Evolutionary conservation across 2,329 filamentous ascomycete species (phyloP).

Genomic region (Fusarium sp.): DNA sequence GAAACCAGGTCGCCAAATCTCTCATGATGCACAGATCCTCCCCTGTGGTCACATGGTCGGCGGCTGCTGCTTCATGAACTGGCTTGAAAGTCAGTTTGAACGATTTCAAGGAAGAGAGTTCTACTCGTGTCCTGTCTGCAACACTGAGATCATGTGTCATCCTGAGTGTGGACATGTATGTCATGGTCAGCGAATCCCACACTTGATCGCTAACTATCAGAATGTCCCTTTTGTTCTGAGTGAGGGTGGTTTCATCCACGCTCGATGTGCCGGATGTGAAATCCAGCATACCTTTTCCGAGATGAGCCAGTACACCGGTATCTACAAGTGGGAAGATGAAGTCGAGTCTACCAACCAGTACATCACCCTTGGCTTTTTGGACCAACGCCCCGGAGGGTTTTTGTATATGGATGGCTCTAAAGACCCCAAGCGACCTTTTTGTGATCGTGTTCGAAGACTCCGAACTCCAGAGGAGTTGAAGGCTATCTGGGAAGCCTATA

Average conservation of each 20-base stretch:
- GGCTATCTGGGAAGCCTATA: background rate
- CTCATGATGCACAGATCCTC: background rate
- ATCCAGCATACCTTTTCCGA: background rate
- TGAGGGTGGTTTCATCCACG: background rate
- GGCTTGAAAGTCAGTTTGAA: background rate
- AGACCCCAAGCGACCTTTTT: background rate
- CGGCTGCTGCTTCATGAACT: background rate
- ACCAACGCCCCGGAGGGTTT: background rate
- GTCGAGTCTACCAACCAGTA: background rate
- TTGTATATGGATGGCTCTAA: background rate
- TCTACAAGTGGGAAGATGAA: background rate
- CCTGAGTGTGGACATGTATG: background rate
- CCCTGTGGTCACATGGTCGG: background rate
- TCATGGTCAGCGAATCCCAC: background rate
- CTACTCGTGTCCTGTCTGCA: background rate
- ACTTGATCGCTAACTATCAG: background rate
- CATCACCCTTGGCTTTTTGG: background rate
- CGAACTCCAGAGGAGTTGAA: background rate
- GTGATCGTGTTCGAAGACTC: background rate
- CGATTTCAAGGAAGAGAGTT: background rate
- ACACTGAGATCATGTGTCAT: background rate
- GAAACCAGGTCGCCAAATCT: background rate
- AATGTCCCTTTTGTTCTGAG: background rate
- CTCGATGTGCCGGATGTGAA: background rate
- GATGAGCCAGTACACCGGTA: background rate